Evolutionary conservation across 768 basidiomycete genomes (phyloP).

Genomic region (Tubosaeta brunneosetosa): DNA sequence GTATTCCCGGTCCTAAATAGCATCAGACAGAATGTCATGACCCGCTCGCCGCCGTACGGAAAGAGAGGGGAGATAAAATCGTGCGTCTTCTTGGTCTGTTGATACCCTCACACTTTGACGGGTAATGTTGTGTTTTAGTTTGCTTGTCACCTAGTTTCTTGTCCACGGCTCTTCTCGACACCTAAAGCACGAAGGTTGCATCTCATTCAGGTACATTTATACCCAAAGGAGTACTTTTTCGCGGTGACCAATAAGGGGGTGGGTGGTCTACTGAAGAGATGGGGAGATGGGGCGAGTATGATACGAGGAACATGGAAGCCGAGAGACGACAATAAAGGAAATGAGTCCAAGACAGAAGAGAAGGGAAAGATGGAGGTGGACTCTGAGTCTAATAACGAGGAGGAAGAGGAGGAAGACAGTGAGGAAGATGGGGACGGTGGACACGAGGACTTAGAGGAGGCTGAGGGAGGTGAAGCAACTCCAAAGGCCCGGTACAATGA

Average conservation of each 20-base stretch:
- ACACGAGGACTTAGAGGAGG: constrained; percentile 18
- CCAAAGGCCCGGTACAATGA: constrained; percentile 23
- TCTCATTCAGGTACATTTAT: constrained; percentile 76
- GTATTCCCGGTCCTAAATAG: constrained; percentile 30
- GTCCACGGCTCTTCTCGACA: constrained; percentile 56
- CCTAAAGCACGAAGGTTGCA: constrained; percentile 78
- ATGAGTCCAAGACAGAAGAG: constrained; percentile 7
- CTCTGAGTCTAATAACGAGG: constrained; percentile 15
- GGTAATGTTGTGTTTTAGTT: constrained; percentile 45
- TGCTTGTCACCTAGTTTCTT: constrained; percentile 66
- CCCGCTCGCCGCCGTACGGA: constrained; percentile 69
- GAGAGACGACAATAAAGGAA: constrained; percentile 28
- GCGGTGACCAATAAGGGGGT: constrained; percentile 89
- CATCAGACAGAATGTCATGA: constrained; percentile 89
- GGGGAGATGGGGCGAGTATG: constrained; percentile 83
- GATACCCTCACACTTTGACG: constrained; percentile 1
- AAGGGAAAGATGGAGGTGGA: constrained; percentile 24
- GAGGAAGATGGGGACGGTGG: constrained; percentile 13
- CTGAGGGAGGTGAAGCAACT: constrained; percentile 22
- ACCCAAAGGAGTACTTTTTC: constrained; percentile 89
- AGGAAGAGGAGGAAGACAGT: constrained; percentile 10
- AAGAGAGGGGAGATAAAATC: constrained; percentile 81
- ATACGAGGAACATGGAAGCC: constrained; percentile 69
- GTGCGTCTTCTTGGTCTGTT: constrained; percentile 35
- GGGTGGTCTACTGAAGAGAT: constrained; percentile 69